Percentiles rank a stretch among this genome's conserved stretches.
Conservation (phyloP, 345 rosid genomes). For the Eucalyptus tenuipes region DNA sequence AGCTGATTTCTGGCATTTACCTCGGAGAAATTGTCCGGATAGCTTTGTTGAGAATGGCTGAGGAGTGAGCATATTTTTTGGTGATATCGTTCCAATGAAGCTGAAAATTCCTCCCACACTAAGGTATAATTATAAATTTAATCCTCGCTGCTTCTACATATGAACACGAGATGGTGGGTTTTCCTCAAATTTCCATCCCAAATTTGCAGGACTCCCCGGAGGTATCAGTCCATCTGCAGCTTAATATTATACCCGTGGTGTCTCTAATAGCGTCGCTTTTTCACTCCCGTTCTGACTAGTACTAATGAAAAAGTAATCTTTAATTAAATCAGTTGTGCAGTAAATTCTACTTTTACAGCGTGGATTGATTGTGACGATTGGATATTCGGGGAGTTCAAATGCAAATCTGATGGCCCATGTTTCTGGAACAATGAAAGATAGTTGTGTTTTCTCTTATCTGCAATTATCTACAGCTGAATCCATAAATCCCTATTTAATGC, state of each 20-base stretch:
- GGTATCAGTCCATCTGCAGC: constrained; percentile 10
- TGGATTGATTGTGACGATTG: background rate
- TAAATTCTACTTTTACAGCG: background rate
- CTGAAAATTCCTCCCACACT: constrained; percentile 42
- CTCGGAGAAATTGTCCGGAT: constrained; percentile 56
- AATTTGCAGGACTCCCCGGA: constrained; percentile 40
- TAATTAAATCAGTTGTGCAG: background rate
- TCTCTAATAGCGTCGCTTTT: background rate
- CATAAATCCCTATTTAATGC: background rate
- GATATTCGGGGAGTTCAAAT: background rate
- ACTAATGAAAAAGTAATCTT: background rate
- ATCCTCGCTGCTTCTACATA: background rate
- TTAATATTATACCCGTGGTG: background rate
- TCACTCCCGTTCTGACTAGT: background rate
- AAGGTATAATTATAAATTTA: constrained; percentile 11
- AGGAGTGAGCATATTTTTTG: constrained; percentile 52
- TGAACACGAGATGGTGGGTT: background rate
- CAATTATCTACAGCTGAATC: background rate
- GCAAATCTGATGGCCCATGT: background rate
- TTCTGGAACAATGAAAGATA: background rate
- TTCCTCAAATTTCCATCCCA: background rate
- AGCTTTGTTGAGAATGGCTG: constrained; percentile 52
- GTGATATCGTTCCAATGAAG: constrained; percentile 51
- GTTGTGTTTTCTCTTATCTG: background rate
- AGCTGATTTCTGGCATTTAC: constrained; percentile 69